These are phyloP conservation scores for Colletotrichum australisinense DNA, from an alignment of 2,329 filamentous ascomycete genomes.

Conservation along the genomic window DNA sequence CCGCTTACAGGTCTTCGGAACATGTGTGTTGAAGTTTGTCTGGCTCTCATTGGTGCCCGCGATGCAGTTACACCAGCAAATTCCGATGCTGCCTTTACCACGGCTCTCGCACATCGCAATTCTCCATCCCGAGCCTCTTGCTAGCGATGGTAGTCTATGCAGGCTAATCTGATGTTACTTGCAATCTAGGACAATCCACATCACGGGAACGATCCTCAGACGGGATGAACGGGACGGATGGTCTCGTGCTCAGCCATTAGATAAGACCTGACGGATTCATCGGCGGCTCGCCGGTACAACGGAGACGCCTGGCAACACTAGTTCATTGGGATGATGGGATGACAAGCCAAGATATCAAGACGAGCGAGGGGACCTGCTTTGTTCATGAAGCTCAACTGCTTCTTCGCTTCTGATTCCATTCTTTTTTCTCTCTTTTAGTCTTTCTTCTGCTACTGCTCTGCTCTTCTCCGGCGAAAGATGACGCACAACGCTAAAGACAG, in stretches of 20 bases:
- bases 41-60: slow-evolving; percentile 23
- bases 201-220: slow-evolving; percentile 8
- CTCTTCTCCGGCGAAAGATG: neutral
- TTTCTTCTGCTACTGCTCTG: neutral
- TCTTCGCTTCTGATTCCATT: slow-evolving; percentile 1
- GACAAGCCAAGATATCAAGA: neutral
- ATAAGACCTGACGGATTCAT: neutral
- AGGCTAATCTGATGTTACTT: neutral
- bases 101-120: neutral
- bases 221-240: neutral
- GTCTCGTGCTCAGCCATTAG: slow-evolving; percentile 18
- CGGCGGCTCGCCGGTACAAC: neutral
- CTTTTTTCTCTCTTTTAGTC: neutral
- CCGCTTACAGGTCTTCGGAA: neutral
- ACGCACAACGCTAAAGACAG: slow-evolving; percentile 5
- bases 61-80: neutral
- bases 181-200: neutral
- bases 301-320: neutral
- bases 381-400: neutral
- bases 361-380: neutral
- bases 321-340: neutral
- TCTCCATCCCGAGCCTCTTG: neutral
- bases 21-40: neutral
- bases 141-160: neutral
- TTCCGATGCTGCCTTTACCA: neutral